phyloP scores from a whole-genome alignment of 352 stramenopile species.

The Globisporangium polare region DNA sequence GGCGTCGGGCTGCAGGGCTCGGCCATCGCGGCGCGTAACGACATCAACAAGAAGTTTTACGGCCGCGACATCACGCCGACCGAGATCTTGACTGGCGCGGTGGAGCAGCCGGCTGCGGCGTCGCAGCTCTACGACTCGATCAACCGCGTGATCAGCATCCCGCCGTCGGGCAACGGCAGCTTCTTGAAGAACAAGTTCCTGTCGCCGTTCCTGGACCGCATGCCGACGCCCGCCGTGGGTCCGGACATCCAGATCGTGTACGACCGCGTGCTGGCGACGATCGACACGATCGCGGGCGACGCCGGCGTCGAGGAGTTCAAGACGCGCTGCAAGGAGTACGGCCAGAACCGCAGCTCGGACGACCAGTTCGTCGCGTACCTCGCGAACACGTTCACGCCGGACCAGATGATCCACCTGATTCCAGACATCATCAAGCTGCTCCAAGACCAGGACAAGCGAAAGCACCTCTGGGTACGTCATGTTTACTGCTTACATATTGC shows the following conservation, averaged over 20 bases:
- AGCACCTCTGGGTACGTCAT: conserved; percentile 73
- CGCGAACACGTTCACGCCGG: conserved; percentile 60
- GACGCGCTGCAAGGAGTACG: conserved; percentile 82
- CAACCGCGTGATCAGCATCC: conserved; percentile 70
- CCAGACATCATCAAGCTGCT: conserved; percentile 82
- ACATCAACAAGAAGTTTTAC: conserved; percentile 89
- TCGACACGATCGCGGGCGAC: conserved; percentile 52
- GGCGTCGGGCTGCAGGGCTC: conserved; percentile 78
- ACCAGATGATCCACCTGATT: conserved; percentile 70
- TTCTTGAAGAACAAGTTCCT: conserved; percentile 61
- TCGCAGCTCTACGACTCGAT: conserved; percentile 81
- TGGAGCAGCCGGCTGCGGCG: conserved; percentile 77
- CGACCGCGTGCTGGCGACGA: conserved; percentile 74
- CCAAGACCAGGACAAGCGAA: conserved; percentile 79
- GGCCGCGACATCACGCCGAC: conserved; percentile 80
- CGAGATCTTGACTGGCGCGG: conserved; percentile 78
- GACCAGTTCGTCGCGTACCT: conserved; percentile 69
- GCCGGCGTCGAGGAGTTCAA: conserved; percentile 79
- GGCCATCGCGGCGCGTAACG: conserved; percentile 65
- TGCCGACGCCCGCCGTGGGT: conserved; percentile 64
- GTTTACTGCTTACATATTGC: background rate
- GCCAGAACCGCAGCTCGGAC: conserved; percentile 76
- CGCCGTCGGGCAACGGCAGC: conserved; percentile 45
- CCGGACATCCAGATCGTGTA: conserved; percentile 83
- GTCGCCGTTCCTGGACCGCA: conserved; percentile 66